Base-by-base conservation (phyloP, 495 filamentous ascomycete genomes). In the Thermochaetoides thermophila region DNA sequence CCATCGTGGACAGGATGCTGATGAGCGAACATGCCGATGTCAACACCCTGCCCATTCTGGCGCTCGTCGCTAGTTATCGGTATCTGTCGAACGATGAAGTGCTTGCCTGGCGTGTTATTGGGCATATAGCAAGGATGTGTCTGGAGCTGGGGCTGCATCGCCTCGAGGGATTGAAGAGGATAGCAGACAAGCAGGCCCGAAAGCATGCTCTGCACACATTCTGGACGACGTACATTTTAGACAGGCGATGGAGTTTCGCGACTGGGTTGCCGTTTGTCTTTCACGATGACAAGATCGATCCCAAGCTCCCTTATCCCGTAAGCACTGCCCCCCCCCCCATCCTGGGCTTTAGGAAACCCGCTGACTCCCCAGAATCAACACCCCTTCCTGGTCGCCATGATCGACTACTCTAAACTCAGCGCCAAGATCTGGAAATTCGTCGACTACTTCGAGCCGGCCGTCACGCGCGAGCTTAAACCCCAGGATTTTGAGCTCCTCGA, bases 271-370 rank as follows among this genome's bases (percentile, higher is more conserved):
- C 82, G 0, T 89, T 83, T 56, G 76, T 76, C 8, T 66, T 84
- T 25, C 78, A 83, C 40, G 84, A 92, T 44, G 69, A 78, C 26
- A 82, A 87, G 55, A 80, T 92, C 36, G 84, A 92, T 42, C 74
- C 79, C 0, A 71, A 66, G 29, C 50, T 91, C 20, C 79, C 78
- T 3, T 76, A 76, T 40, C 84, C 83, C 21, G 82, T 84, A 60
- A 64, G 77, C 48, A 14, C 15, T 25, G 10, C 5, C 17, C 6
- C 9, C 11, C 4, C 15, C 13, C 14, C 2, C 7, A 18, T 24
- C 10, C 26, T 11, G 25, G 27, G 5, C 18, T 7, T 15, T 16
- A 26, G n/a, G 5, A 31, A 27, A 30, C 15, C n/a, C 12, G 14
- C 26, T 40, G 21, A 37, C 32, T 23, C 6, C 51, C 27, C 60